A percentile compares a stretch with the other conserved stretches of the same genome.
Evolutionary conservation across 768 basidiomycete genomes (phyloP).

Genomic region (Psilocybe subaeruginosa): DNA sequence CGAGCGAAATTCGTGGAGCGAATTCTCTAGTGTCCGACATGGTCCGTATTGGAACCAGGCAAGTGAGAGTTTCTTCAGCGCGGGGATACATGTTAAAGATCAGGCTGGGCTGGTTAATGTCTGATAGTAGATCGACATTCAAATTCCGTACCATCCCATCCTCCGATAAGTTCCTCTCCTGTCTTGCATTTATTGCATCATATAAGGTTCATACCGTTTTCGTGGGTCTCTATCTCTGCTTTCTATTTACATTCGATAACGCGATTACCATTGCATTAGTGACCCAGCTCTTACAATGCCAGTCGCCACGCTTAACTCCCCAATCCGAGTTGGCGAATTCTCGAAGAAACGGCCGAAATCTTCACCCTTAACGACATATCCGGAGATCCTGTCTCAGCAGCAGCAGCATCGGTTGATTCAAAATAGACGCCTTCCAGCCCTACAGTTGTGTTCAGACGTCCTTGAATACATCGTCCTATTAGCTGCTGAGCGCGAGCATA

Average conservation of each 20-base stretch:
- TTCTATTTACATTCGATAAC: neutral
- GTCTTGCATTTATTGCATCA: neutral
- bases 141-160: neutral
- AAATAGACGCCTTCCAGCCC: conserved; percentile 17
- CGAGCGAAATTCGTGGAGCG: neutral
- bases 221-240: neutral
- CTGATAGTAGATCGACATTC: neutral
- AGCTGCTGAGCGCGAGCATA: conserved; percentile 12
- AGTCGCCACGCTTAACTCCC: neutral
- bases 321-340: neutral
- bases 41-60: conserved; percentile 1
- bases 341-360: neutral
- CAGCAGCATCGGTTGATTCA: neutral
- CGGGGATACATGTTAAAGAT: neutral
- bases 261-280: neutral
- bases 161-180: neutral
- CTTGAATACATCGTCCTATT: conserved; percentile 26
- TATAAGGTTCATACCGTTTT: neutral
- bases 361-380: neutral
- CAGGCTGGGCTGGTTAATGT: neutral
- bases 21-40: neutral
- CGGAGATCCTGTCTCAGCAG: neutral
- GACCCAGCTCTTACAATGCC: neutral
- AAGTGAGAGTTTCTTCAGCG: neutral
- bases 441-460: conserved; percentile 20